Percentiles rank a stretch among this genome's conserved stretches.
These are phyloP conservation scores for Goffeauzyma gilvescens DNA, from an alignment of 768 basidiomycete species.

Conservation along the genomic window DNA sequence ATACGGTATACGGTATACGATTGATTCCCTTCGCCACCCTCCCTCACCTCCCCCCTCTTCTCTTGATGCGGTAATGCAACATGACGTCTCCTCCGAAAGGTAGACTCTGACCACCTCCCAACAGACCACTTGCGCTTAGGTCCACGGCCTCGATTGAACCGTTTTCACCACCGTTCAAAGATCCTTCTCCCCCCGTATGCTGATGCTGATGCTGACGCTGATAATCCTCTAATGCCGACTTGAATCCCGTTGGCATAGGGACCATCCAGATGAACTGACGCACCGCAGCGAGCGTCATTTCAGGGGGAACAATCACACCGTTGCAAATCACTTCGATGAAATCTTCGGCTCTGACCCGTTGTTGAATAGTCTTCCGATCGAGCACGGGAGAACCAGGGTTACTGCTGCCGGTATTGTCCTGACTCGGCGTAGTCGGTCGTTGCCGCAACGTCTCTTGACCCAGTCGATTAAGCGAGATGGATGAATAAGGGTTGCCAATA, in stretches of 20 bases:
- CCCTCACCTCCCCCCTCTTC: too few relatives aligned
- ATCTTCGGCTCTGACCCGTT: constrained; percentile 44
- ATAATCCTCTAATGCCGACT: too few relatives aligned
- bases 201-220: too few relatives aligned
- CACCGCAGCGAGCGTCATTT: constrained; percentile 77
- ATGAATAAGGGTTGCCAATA: background rate
- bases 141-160: too few relatives aligned
- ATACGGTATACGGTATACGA: too few relatives aligned
- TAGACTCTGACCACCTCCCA: background rate
- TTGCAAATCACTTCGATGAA: constrained; percentile 75
- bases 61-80: constrained; percentile 26
- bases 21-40: too few relatives aligned
- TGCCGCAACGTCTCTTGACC: background rate
- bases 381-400: background rate
- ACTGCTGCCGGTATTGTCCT: background rate
- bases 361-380: too few relatives aligned
- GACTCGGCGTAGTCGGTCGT: background rate
- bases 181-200: too few relatives aligned
- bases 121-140: constrained; percentile 13
- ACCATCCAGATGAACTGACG: constrained; percentile 69
- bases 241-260: too few relatives aligned
- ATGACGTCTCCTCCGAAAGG: constrained; percentile 27
- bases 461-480: background rate
- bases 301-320: constrained; percentile 57
- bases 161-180: too few relatives aligned